These are phyloP conservation scores for Boletus edulis DNA, from an alignment of 768 basidiomycete species.

Conservation along the genomic window DNA sequence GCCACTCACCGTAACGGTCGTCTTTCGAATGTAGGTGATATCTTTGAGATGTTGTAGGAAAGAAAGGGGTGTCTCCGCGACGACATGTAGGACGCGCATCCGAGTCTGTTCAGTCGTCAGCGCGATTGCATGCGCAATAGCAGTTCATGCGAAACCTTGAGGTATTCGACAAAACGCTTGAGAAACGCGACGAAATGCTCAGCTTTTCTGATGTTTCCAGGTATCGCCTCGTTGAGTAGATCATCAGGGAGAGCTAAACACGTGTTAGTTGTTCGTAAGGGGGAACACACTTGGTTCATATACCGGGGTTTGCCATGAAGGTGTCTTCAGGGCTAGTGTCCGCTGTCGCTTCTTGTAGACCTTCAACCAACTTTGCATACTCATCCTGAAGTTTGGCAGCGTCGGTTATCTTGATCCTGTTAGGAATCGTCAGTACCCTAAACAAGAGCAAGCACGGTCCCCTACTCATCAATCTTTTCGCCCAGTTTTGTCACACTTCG, in stretches of 20 bases:
- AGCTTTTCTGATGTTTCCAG: constrained; percentile 97
- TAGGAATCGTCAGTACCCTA: constrained; percentile 1
- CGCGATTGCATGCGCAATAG: neutral
- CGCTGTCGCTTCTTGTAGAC: constrained; percentile 75
- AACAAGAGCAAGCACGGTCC: constrained; percentile 25
- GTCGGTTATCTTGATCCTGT: constrained; percentile 90
- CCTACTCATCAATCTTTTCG: constrained; percentile 92
- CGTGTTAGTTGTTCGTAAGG: neutral
- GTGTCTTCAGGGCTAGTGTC: constrained; percentile 64
- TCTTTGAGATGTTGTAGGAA: constrained; percentile 98
- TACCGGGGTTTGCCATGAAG: constrained; percentile 89
- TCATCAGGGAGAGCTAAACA: constrained; percentile 87
- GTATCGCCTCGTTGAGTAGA: constrained; percentile 90
- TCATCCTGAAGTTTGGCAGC: constrained; percentile 94
- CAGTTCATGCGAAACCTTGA: constrained; percentile 61
- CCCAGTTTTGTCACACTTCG: constrained; percentile 83
- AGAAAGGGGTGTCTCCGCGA: constrained; percentile 95
- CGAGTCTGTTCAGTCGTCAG: constrained; percentile 64
- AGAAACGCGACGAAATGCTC: constrained; percentile 99
- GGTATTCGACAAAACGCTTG: constrained; percentile 97
- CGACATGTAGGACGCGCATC: constrained; percentile 99
- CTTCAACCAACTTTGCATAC: constrained; percentile 93
- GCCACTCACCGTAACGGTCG: constrained; percentile 78
- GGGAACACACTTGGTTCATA: neutral
- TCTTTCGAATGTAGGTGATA: constrained; percentile 96